phyloP scores from a whole-genome alignment of 208 protist genomes.

The Leptomonas pyrrhocoris region DNA sequence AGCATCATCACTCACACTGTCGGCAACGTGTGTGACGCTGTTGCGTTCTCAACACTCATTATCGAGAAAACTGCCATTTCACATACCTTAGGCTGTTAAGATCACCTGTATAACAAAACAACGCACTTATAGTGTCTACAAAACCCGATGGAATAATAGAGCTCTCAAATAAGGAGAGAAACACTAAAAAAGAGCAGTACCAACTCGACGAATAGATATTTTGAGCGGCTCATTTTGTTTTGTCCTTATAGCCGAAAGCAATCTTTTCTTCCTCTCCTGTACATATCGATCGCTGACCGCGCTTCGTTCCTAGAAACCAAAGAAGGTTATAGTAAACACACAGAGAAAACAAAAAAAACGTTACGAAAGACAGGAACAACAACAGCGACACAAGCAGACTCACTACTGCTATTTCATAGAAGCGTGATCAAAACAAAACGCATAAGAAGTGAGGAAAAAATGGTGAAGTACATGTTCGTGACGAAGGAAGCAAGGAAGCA shows the following conservation, averaged over 20 bases:
- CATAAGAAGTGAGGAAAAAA: neutral
- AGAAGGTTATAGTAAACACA: neutral
- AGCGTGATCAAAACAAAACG: neutral
- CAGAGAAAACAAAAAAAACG: slow-evolving; percentile 6
- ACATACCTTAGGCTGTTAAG: neutral
- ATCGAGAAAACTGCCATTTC: neutral
- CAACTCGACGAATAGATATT: no score
- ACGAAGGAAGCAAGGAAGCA: neutral
- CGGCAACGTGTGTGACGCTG: no score
- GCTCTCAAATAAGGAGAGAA: neutral
- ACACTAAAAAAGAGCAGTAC: slow-evolving; percentile 5
- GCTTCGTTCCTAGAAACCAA: neutral
- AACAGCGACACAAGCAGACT: neutral
- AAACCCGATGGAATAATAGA: no score
- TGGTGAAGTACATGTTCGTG: neutral
- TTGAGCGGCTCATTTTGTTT: no score
- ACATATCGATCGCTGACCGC: neutral
- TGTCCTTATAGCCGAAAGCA: neutral
- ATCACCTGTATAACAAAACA: no score
- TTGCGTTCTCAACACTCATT: no score
- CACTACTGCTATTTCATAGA: neutral
- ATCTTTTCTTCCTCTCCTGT: neutral
- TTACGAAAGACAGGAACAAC: neutral
- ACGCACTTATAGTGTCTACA: no score
- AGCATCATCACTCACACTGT: no score